Conservation (phyloP, 2,329 filamentous ascomycete genomes). For the Parastagonospora nodorum region DNA sequence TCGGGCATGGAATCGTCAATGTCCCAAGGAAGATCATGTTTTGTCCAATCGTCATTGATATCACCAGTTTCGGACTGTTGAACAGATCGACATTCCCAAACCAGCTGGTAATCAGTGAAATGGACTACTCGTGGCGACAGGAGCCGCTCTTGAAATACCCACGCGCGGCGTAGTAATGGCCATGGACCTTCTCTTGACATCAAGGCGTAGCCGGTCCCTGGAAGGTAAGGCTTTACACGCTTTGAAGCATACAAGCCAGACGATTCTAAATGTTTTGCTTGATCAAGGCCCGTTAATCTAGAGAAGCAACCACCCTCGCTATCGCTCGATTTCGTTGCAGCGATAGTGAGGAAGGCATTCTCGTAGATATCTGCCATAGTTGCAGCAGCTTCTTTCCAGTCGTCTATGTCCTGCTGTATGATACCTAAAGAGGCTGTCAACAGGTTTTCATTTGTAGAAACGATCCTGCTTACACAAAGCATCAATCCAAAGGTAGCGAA, state of each 20-base stretch:
- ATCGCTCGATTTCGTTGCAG: slow-evolving; percentile 1
- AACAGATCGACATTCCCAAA: slow-evolving; percentile 26
- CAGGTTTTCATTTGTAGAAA: too few species aligned
- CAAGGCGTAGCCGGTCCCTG: neutral
- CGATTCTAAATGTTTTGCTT: too few species aligned
- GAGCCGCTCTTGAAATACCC: slow-evolving; percentile 22
- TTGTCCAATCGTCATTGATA: neutral
- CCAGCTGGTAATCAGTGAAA: slow-evolving; percentile 10
- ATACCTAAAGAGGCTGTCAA: too few species aligned
- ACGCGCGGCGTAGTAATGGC: slow-evolving; percentile 13
- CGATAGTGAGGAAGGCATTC: slow-evolving; percentile 7
- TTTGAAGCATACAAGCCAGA: too few species aligned
- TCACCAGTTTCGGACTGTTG: neutral
- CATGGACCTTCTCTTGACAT: neutral
- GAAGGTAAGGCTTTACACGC: neutral
- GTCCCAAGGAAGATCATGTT: too few species aligned
- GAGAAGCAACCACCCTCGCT: slow-evolving; percentile 5
- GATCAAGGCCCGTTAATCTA: too few species aligned
- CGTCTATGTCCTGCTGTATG: neutral
- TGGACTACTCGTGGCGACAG: slow-evolving; percentile 20
- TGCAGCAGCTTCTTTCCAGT: slow-evolving; percentile 5
- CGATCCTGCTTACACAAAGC: slow-evolving; percentile 2
- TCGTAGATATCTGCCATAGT: slow-evolving; percentile 12
- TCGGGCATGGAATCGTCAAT: too few species aligned
- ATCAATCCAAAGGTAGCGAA: slow-evolving; percentile 3